Evolutionary conservation across 129 eudicot species (phyloP).

Genomic region (Pseudognaphalium luteoalbum): DNA sequence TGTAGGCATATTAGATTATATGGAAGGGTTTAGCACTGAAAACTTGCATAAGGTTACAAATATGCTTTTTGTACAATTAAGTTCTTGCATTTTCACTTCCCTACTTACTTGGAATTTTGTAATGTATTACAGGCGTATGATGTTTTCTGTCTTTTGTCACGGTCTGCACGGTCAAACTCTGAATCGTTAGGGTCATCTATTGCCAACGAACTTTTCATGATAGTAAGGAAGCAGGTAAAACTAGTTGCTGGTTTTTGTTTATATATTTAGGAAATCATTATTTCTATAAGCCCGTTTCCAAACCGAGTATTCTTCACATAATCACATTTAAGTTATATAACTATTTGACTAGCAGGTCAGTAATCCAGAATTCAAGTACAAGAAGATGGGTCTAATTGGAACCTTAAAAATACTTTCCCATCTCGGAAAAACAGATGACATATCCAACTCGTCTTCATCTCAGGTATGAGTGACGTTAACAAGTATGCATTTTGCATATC

Average conservation of each 20-base stretch:
- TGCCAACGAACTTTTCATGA: conserved; percentile 76
- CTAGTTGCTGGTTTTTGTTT: background rate
- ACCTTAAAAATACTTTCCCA: conserved; percentile 65
- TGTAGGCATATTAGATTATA: conserved; percentile 75
- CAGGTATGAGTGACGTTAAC: conserved; percentile 40
- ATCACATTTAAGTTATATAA: background rate
- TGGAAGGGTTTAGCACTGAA: conserved; percentile 70
- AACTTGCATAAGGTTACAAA: conserved; percentile 67
- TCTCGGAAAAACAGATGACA: conserved; percentile 53
- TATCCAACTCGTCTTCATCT: conserved; percentile 40
- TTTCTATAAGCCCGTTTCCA: conserved; percentile 6
- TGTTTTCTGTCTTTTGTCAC: conserved; percentile 61
- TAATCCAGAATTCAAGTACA: conserved; percentile 75
- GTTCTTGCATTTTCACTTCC: conserved; percentile 18
- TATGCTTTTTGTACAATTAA: conserved; percentile 2
- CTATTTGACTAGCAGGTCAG: conserved; percentile 43
- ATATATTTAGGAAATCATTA: conserved; percentile 1
- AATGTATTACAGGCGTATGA: conserved; percentile 69
- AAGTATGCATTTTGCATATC: conserved; percentile 7
- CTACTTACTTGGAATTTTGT: conserved; percentile 16
- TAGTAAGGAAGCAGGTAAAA: conserved; percentile 73
- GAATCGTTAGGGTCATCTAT: conserved; percentile 58
- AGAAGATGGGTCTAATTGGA: conserved; percentile 82
- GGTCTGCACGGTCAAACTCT: conserved; percentile 47
- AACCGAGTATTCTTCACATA: background rate